Evolutionary conservation across 2,329 filamentous ascomycete species (phyloP), one percentile per base, ranked within the genome.

Genomic region (Myriosclerotinia duriaeana): DNA sequence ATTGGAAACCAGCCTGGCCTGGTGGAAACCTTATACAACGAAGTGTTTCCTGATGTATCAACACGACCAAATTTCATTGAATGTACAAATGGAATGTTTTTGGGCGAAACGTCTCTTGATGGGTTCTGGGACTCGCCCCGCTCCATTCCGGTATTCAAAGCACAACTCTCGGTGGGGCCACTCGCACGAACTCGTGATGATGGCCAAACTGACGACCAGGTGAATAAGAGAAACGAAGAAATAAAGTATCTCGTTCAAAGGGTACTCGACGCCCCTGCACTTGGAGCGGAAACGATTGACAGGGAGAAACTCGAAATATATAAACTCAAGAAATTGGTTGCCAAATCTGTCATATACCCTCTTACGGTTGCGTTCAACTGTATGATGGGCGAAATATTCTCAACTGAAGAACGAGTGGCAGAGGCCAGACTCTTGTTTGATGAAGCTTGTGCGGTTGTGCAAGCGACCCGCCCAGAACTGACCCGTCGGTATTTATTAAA

Each of bases 281-380:
- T 64, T 54, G 26, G 40, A 9, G 52, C 61, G 15, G 20, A 12
- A n/a, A 26, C 8, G 9, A 54, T 56, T 14, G 20, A 9, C 14
- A 64, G 48, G 2, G 22, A 5, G 30, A 20, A 7, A 17, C 17
- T 54, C 8, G 52, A 64, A n/a, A 46, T 36, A 26, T 53, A 55
- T 30, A 54, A 36, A 55, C n/a, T 64, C 40, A 44, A 22, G 40
- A 64, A 56, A 34, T 22, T 55, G 40, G 52, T 64, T 36, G 22
- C 50, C 1, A 17, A 38, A 42, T 40, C 52, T 56, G 52, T 64
- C 38, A 55, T 56, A 22, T 55, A 64, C 38, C 61, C 61, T 30
- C 48, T 64, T 22, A 48, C 52, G 12, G 61, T 64, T 44, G 52
- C 40, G 20, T 64, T 44, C 52, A 55, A 64, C 17, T 64, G 61